Percentiles rank a stretch among this genome's conserved stretches.
Conservation (phyloP, 768 basidiomycete species). For the Hebeloma cylindrosporum region DNA sequence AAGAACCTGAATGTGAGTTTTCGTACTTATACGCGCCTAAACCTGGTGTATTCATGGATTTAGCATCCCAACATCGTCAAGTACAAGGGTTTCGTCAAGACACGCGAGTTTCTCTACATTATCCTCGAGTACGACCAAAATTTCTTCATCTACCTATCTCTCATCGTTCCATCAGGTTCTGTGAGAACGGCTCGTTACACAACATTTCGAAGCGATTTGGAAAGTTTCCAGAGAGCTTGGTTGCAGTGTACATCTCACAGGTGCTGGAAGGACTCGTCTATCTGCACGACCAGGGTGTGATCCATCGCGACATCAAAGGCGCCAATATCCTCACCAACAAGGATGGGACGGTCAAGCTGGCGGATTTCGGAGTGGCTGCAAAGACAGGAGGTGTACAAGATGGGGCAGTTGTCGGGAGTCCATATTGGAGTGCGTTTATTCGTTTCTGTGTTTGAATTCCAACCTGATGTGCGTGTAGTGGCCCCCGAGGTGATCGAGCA, state of each 20-base stretch:
- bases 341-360: conserved; percentile 97
- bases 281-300: conserved; percentile 98
- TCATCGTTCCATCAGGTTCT: conserved; percentile 56
- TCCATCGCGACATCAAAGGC: conserved; percentile 98
- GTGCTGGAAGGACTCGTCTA: conserved; percentile 95
- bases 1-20: conserved; percentile 88
- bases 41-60: conserved; percentile 4
- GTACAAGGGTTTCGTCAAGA: conserved; percentile 98
- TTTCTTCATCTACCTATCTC: not conserved
- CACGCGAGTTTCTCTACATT: conserved; percentile 92
- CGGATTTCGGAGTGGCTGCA: conserved; percentile 96
- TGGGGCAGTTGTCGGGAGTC: conserved; percentile 94
- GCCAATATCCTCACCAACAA: conserved; percentile 99
- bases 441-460: not conserved
- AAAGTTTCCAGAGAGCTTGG: conserved; percentile 96
- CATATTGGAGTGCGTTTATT: conserved; percentile 87
- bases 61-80: conserved; percentile 98
- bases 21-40: conserved; percentile 7
- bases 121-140: conserved; percentile 76
- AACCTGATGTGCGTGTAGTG: conserved; percentile 50
- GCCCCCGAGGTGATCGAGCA: conserved; percentile 99
- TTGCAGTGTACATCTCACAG: conserved; percentile 95
- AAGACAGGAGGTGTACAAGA: conserved; percentile 75
- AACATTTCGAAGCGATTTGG: conserved; percentile 96
- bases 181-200: conserved; percentile 97